These are phyloP conservation scores for Paraleonurus japonicus DNA, from an alignment of 257 asterid genomes.

Conservation along the genomic window DNA sequence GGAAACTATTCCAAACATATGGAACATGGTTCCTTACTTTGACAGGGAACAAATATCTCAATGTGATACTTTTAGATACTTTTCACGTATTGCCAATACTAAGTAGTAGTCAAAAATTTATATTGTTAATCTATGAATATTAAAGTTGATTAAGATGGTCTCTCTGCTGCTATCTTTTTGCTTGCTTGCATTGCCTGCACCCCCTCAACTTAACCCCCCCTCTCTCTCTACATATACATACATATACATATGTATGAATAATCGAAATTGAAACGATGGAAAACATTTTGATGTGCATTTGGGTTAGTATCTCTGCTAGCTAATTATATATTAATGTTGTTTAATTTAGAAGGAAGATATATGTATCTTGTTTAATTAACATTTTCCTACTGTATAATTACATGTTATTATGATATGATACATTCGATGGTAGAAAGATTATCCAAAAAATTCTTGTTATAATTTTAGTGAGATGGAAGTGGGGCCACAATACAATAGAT, in stretches of 20 bases:
- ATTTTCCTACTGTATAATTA: neutral
- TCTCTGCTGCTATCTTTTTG: conserved; percentile 69
- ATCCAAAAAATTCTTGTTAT: neutral
- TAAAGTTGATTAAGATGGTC: conserved; percentile 72
- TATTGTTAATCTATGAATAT: no score
- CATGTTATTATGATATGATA: neutral
- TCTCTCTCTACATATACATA: neutral
- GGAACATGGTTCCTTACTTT: neutral
- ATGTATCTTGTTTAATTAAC: neutral
- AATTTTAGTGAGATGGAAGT: no score
- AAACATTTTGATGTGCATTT: neutral
- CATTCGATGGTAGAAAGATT: neutral
- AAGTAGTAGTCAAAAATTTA: no score
- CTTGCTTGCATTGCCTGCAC: conserved; percentile 75
- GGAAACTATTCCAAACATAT: neutral
- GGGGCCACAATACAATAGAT: no score
- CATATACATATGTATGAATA: neutral
- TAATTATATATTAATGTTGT: neutral
- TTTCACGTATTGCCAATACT: neutral
- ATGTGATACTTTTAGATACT: neutral
- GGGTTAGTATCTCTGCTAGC: neutral
- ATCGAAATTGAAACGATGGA: neutral
- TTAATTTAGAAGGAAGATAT: neutral
- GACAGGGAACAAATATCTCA: neutral
- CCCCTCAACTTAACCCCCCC: neutral